Evolutionary conservation across 768 basidiomycete genomes (phyloP).

Genomic region (Clitopilus hobsonii): DNA sequence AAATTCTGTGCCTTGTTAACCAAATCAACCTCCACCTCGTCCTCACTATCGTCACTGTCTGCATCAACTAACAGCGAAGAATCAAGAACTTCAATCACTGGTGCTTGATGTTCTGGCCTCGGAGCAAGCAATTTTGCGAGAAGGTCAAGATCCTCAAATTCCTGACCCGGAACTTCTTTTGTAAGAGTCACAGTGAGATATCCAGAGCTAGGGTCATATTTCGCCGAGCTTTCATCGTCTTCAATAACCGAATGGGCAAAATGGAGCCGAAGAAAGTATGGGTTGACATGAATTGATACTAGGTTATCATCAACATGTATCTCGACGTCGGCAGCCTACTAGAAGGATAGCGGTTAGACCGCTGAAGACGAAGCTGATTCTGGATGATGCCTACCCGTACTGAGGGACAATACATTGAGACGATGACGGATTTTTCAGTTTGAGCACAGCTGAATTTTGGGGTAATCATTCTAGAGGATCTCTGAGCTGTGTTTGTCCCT

Average conservation of each 20-base stretch:
- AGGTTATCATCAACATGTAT: slow-evolving; percentile 69
- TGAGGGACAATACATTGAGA: slow-evolving; percentile 67
- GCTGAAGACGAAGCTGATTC: slow-evolving; percentile 7
- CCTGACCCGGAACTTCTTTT: slow-evolving; percentile 61
- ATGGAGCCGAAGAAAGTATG: slow-evolving; percentile 79
- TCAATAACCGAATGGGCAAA: slow-evolving; percentile 64
- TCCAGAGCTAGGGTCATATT: slow-evolving; percentile 77
- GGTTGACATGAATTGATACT: slow-evolving; percentile 73
- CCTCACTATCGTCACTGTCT: slow-evolving; percentile 34
- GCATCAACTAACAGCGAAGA: slow-evolving; percentile 21
- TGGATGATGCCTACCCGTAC: slow-evolving; percentile 47
- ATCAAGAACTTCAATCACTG: slow-evolving; percentile 57
- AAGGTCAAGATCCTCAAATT: slow-evolving; percentile 75
- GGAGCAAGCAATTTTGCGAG: slow-evolving; percentile 76
- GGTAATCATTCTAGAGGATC: slow-evolving; percentile 55
- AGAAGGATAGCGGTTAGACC: slow-evolving; percentile 13
- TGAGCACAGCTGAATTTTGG: slow-evolving; percentile 72
- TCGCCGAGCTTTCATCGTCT: slow-evolving; percentile 66
- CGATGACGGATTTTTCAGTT: slow-evolving; percentile 45
- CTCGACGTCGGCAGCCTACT: slow-evolving; percentile 80
- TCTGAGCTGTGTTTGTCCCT: too few relatives aligned
- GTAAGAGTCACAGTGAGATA: slow-evolving; percentile 69
- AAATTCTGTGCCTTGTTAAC: not conserved
- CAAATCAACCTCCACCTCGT: slow-evolving; percentile 23
- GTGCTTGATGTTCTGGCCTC: slow-evolving; percentile 31